Base-by-base conservation (phyloP, 2,329 filamentous ascomycete genomes). In the Calonectria multiphialidica region DNA sequence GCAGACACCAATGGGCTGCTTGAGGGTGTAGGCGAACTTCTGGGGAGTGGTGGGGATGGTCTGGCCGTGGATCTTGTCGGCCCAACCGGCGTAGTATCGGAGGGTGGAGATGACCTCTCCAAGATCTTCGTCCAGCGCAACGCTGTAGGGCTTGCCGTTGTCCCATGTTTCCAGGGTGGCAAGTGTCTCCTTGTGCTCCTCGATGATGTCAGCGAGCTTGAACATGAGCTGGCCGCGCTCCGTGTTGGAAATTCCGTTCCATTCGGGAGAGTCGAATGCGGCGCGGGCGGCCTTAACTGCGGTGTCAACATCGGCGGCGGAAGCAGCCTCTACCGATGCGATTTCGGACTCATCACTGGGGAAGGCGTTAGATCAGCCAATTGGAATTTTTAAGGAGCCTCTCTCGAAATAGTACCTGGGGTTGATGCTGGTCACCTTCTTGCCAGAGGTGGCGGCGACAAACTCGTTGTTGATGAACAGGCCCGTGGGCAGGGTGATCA, bases 401-500 rank as follows among this genome's bases (percentile, higher is more conserved):
- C 4, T 21, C n/a, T n/a, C 8, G 33, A 45, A 61, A 10, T 30
- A 68, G 25, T 63, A 74, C 75, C 62, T 74, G n/a, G 68, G 65
- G 66, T 92, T 93, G 77, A 93, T 90, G 42, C 87, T 87, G 16
- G 87, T 86, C 72, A 93, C 88, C 76, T 71, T 90, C 91, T 78
- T 90, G 86, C 68, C 90, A 2, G 72, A 72, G 88, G 33, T 88
- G 87, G 80, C 88, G 89, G 66, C 89, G 63, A 93, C 90, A 81
- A 92, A 94, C 80, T 93, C 91, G 75, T 94, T 94, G 84, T 93
- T 93, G 84, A 94, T 94, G 84, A 93, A 94, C 12, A 94, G 86
- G 35, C 92, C 92, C 28, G 88, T 88, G 15, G 91, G 91, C 81
- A 93, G 90, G 35, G 83, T 86, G 75, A 93, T 93, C 78, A 90